phyloP scores from a whole-genome alignment of 208 protist species.

The Acanthamoeba healyi region DNA sequence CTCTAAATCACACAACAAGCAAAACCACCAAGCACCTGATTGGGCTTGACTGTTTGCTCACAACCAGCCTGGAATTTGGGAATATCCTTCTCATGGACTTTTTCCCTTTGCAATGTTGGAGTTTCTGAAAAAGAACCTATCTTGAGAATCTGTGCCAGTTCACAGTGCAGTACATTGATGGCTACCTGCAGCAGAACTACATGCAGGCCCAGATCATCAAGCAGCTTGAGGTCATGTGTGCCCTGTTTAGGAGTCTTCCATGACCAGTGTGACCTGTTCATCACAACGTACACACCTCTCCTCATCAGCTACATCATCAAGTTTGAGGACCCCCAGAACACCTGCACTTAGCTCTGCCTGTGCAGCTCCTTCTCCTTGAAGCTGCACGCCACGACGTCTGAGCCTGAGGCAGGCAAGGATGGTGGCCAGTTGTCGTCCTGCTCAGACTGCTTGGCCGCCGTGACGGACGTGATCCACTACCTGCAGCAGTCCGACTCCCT shows the following conservation, averaged over 20 bases:
- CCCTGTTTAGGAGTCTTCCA: not conserved
- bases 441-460: too few species aligned
- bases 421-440: too few species aligned
- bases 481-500: too few species aligned
- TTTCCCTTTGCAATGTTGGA: too few species aligned
- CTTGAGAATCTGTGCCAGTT: not conserved
- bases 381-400: not conserved
- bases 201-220: slow-evolving; percentile 11
- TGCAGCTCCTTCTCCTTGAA: slow-evolving; percentile 16
- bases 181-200: slow-evolving; percentile 46
- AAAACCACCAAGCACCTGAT: too few species aligned
- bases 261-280: not conserved
- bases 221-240: slow-evolving; percentile 35
- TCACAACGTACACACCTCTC: not conserved
- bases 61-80: too few species aligned
- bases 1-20: too few species aligned
- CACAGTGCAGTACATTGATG: not conserved
- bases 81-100: too few species aligned
- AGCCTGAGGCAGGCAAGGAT: too few species aligned
- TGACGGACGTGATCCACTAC: not conserved
- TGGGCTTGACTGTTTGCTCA: too few species aligned
- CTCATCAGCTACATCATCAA: slow-evolving; percentile 65
- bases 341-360: slow-evolving; percentile 46
- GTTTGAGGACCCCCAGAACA: slow-evolving; percentile 25
- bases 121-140: too few species aligned